phyloP scores from a whole-genome alignment of 805 yeast species.

The Saccharomycopsis selenospora region DNA sequence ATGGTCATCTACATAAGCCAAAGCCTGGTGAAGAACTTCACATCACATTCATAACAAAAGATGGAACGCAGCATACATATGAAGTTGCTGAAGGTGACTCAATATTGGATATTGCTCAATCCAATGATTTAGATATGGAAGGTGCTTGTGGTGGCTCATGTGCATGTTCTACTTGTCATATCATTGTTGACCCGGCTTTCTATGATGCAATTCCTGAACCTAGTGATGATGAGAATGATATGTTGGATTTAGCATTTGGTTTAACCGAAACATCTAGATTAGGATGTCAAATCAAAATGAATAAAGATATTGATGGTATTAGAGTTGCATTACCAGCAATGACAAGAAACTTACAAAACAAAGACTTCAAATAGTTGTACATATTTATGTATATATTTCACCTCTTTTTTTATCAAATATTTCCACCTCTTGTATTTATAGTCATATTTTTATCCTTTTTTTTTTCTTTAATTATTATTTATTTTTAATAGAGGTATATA shows the following conservation, averaged over 20 bases:
- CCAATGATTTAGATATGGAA: constrained; percentile 89
- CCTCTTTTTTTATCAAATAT: no score
- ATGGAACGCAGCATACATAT: constrained; percentile 71
- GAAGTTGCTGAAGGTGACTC: constrained; percentile 94
- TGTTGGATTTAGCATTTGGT: constrained; percentile 96
- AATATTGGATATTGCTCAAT: constrained; percentile 89
- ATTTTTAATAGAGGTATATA: no score
- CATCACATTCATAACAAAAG: constrained; percentile 85
- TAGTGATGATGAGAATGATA: constrained; percentile 95
- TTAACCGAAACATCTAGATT: constrained; percentile 92
- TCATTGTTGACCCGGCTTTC: constrained; percentile 90
- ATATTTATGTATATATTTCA: no score
- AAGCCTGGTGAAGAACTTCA: constrained; percentile 87
- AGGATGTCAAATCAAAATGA: constrained; percentile 90
- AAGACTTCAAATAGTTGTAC: constrained; percentile 61
- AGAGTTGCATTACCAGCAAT: constrained; percentile 94
- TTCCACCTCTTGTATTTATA: no score
- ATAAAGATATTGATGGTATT: constrained; percentile 84
- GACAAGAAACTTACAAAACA: constrained; percentile 85
- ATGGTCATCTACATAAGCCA: constrained; percentile 87
- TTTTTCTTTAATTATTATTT: no score
- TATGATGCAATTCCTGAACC: constrained; percentile 93
- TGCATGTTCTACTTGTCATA: constrained; percentile 97
- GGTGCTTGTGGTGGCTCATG: constrained; percentile 99
- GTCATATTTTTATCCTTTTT: no score